Conservation (phyloP, 371 early-diverging fungal genomes). For the Syncephalastrum sp. region DNA sequence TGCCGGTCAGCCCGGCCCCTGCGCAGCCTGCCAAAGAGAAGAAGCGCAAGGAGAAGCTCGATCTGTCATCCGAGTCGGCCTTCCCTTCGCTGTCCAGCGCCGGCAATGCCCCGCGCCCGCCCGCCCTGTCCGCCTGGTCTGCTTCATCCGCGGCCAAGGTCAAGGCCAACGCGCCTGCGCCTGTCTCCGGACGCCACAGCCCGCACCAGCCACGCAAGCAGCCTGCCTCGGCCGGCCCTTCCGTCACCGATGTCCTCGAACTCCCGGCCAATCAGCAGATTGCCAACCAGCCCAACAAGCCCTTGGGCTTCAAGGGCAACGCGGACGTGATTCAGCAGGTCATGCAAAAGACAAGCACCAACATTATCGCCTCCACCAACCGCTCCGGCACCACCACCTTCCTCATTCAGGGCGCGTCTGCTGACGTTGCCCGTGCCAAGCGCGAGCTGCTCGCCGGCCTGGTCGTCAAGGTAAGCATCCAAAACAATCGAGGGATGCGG, state of each 20-base stretch:
- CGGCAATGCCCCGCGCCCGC: conserved; percentile 42
- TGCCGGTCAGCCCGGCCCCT: conserved; percentile 34
- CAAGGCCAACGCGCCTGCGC: conserved; percentile 25
- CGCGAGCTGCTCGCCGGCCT: conserved; percentile 75
- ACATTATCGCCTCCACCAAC: conserved; percentile 85
- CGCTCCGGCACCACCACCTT: conserved; percentile 79
- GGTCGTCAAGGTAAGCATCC: conserved; percentile 65
- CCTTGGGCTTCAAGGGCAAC: conserved; percentile 57
- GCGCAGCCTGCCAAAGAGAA: conserved; percentile 20
- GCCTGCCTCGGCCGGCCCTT: conserved; percentile 23
- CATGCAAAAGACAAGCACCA: conserved; percentile 69
- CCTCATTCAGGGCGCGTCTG: conserved; percentile 78
- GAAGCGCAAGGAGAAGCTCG: conserved; percentile 33
- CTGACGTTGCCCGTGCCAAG: conserved; percentile 78
- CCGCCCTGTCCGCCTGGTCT: conserved; percentile 49
- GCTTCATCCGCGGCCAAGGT: conserved; percentile 46
- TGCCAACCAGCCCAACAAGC: conserved; percentile 39
- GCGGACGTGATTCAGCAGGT: conserved; percentile 75
- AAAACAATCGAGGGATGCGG: no score
- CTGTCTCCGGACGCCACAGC: conserved; percentile 17
- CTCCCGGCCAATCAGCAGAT: conserved; percentile 62
- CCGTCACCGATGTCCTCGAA: conserved; percentile 62
- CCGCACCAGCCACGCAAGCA: conserved; percentile 5
- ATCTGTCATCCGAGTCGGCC: conserved; percentile 65
- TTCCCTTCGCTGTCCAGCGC: conserved; percentile 71